Evolutionary conservation across 1,139 yeast genomes (phyloP), one percentile per base, ranked within the genome.

Genomic region (Suhomyces taliae): DNA sequence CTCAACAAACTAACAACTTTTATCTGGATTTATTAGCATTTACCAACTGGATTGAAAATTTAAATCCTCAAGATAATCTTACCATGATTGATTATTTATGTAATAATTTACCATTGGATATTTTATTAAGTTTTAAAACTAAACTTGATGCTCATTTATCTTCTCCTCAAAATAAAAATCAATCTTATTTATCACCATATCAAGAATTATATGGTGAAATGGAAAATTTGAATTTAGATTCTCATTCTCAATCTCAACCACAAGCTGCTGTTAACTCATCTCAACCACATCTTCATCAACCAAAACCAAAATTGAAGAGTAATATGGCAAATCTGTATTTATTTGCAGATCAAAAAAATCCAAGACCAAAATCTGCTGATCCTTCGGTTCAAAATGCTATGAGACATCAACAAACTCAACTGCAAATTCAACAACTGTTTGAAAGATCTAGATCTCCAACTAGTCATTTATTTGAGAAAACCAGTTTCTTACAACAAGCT

Each of bases 61-160:
- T 85, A 61, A 76, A 69, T 47, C 73, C 79, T 9, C 79, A 76
- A 46, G 88, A 85, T 56, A 83, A 76, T 55, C 70, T 78, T 49
- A 70, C 82, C 31, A 79, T 83, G 62, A 72, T 83, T 60, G 89
- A 85, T 54, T 76, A 82, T 55, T 80, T 67, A 60, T 84, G 67
- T 68, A 76, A 50, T 64, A 75, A 55, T 59, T 81, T 65, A 62
- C 80, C 70, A 60, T 71, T 61, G 71, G 84, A 60, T 72, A 78
- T 55, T 53, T 78, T 65, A 64, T 70, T 60, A 64, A 75, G 72
- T 59, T 81, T 58, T 69, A 75, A 69, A 57, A 66, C 67, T 55
- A 70, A 69, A 49, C 60, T 74, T 46, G 78, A 73, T 41, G 51
- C 53, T 43, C 71, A 67, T 51, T 61, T 72, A 54, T 53, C 62